Percentiles rank a stretch among this genome's conserved stretches.
Conservation (phyloP, 176 grass and related monocot genomes). For the Eleusine coracana region DNA sequence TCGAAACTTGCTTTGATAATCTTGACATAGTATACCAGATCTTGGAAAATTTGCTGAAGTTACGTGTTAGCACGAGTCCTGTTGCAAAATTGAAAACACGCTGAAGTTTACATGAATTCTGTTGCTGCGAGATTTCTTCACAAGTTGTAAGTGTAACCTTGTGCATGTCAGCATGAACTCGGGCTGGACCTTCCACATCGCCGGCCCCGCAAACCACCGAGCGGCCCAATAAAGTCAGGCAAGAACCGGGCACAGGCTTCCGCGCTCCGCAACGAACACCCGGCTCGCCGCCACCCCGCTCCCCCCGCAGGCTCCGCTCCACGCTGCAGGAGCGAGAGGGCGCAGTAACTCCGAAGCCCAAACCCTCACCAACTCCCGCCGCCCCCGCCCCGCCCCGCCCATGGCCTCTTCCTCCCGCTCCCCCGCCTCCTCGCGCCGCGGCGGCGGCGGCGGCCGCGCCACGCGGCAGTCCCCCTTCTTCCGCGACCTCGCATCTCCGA, state of each 20-base stretch:
- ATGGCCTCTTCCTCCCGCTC: constrained; percentile 47
- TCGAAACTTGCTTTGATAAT: no score
- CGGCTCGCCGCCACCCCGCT: neutral
- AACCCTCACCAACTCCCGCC: constrained; percentile 24
- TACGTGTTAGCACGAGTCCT: neutral
- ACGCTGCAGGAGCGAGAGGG: neutral
- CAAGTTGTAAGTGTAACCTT: no score
- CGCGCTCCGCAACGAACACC: constrained; percentile 11
- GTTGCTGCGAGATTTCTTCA: neutral
- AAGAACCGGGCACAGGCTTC: neutral
- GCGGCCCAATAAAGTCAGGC: constrained; percentile 38
- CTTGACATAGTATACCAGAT: no score
- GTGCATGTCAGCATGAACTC: neutral
- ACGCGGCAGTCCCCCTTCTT: constrained; percentile 73
- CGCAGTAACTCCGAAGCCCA: constrained; percentile 22
- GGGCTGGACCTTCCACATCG: constrained; percentile 15
- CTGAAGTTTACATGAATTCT: no score
- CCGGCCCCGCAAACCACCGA: constrained; percentile 16
- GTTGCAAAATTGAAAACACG: neutral
- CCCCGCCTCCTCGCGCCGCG: constrained; percentile 44
- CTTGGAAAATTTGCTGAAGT: neutral
- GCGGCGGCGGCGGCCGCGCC: constrained; percentile 14
- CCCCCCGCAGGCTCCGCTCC: neutral
- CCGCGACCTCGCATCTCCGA: constrained; percentile 68
- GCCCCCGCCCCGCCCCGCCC: neutral